Base-by-base conservation (phyloP, 805 yeast genomes). In the Starmerella bombicola region DNA sequence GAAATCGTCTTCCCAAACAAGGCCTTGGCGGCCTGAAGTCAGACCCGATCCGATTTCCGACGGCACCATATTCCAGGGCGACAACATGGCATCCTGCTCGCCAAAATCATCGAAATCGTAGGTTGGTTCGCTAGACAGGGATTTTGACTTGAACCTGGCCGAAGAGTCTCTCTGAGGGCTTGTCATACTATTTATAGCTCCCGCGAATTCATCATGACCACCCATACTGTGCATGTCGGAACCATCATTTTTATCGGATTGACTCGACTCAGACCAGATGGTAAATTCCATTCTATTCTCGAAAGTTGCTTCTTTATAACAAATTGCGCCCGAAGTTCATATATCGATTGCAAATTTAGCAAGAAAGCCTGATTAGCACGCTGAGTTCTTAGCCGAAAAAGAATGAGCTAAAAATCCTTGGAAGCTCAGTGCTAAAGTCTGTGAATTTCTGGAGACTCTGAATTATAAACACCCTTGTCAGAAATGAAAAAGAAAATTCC, bases 211-310 rank as follows among this genome's bases (percentile, higher is more conserved):
- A 16, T 7, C 15, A 6, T 12, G 16, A 5, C n/a, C 15, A 7
- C 17, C 5, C 3, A 20, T 26, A 30, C 35, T 17, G 10, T 28
- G 32, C n/a, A 23, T 35, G 13, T 34, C 43, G 15, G 32, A 22
- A 30, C 29, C 36, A 9, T 20, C 31, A 10, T 30, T 16, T 7
- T 20, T 35, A 19, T 18, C 30, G 7, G 35, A 31, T 6, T 34
- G 38, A 10, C 31, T 33, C 29, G 39, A 19, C 3, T 40, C 39
- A 20, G 38, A 26, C 47, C 47, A 43, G 35, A 35, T 32, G 9
- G 47, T 40, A 17, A 34, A 43, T 26, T 43, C 47, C 47, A 43
- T 43, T 7, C 17, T 21, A 36, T 23, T 18, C n/a, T n/a, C n/a
- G 19, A 9, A 26, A 22, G 10, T 12, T 5, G n/a, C 16, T 32